Evolutionary conservation across 139 green algal species (phyloP).

Genomic region (Picochlorum sp.): DNA sequence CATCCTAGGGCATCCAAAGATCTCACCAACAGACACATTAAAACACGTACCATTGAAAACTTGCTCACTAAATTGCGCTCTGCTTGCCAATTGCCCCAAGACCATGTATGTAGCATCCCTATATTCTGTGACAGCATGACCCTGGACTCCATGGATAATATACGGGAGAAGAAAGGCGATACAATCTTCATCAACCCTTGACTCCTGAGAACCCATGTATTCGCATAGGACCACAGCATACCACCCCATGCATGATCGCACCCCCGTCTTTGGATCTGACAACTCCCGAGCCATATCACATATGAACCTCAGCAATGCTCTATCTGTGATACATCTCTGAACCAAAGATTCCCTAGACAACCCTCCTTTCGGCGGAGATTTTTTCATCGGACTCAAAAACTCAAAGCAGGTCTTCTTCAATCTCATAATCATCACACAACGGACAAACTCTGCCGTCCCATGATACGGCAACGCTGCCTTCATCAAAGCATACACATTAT

Average conservation of each 20-base stretch:
- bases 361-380: conserved; percentile 36
- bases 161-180: conserved; percentile 52
- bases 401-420: conserved; percentile 47
- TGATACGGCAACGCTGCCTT: conserved; percentile 73
- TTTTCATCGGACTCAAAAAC: conserved; percentile 62
- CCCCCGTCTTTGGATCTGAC: conserved; percentile 8
- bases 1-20: background rate
- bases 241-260: conserved; percentile 51
- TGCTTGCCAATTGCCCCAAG: conserved; percentile 48
- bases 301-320: conserved; percentile 45
- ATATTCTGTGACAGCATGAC: conserved; percentile 40
- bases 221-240: conserved; percentile 65
- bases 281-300: conserved; percentile 34
- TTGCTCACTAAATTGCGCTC: conserved; percentile 35
- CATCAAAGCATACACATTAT: conserved; percentile 72
- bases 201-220: conserved; percentile 11
- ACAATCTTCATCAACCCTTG: conserved; percentile 19
- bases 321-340: conserved; percentile 54
- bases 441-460: conserved; percentile 81
- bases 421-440: conserved; percentile 60
- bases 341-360: conserved; percentile 55
- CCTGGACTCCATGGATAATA: conserved; percentile 50
- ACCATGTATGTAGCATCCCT: conserved; percentile 65
- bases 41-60: conserved; percentile 25
- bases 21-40: background rate